Evolutionary conservation across 371 early-diverging fungal genomes (phyloP), one percentile per base, ranked within the genome.

Genomic region (Lichtheimia corymbifera): DNA sequence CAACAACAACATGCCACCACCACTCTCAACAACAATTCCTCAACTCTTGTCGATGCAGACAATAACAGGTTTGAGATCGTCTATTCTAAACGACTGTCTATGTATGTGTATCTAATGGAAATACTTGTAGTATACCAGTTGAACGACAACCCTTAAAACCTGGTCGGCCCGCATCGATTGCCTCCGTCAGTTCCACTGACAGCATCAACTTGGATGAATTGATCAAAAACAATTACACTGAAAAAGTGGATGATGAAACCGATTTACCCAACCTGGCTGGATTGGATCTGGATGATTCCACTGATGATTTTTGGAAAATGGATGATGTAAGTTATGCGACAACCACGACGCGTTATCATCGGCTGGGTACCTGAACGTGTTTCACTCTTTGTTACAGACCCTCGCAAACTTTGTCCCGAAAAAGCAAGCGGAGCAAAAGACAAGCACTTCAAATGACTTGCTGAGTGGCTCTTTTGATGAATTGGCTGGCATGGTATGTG

Each of bases 261-360:
- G 73, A 76, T 43, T 61, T 79, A 28, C 63, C 71, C 15, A 68
- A 66, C 54, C 56, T 79, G 18, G 71, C 74, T 28, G 64, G 65
- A 43, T 62, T 79, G 50, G 80, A 79, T 57, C 43, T 79, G 17
- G 80, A 79, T 59, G 80, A 79, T 52, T 68, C 72, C n/a, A 71
- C 67, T 27, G 80, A 79, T 43, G 76, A 74, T 28, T 79, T 79
- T 50, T 79, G 76, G 76, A 76, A 76, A 52, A 60, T 79, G 53
- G 73, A 72, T 50, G 63, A 71, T 58, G 73, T 73, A 67, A 68
- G 57, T 15, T 6, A 35, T 35, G 35, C 6, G 5, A 7, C 28
- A 7, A 28, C 28, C 6, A 47, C 11, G 17, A 47, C 47, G 47
- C 47, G 47, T 45, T 18, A n/a, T 45, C 11, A n/a, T 45, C 11